Conservation (phyloP, 306 rosid species). For the Quercus glauca region DNA sequence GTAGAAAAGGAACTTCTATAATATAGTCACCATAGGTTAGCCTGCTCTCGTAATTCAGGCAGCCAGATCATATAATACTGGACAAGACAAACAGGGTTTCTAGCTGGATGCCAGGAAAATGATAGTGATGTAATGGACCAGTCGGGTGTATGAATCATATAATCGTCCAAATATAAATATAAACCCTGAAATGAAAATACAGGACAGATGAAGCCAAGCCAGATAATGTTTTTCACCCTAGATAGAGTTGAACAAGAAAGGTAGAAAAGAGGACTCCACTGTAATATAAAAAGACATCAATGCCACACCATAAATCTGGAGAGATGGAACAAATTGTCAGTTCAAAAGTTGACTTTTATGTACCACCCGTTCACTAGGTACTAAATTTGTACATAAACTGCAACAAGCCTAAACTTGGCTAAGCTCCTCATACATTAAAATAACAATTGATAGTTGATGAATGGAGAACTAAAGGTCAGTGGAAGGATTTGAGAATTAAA, state of each 20-base stretch:
- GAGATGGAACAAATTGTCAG: background rate
- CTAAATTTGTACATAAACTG: background rate
- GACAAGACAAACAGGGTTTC: background rate
- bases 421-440: background rate
- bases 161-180: background rate
- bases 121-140: background rate
- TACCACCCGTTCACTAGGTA: background rate
- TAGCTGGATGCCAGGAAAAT: background rate
- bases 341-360: background rate
- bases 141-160: background rate
- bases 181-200: background rate
- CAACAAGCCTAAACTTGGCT: background rate
- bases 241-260: background rate
- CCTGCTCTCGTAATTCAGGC: background rate
- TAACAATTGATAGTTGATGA: background rate
- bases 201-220: background rate
- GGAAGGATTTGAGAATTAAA: slow-evolving; percentile 10
- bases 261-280: background rate
- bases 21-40: background rate
- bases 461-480: background rate
- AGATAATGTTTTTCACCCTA: too few relatives aligned
- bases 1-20: background rate
- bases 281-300: background rate
- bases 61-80: background rate
- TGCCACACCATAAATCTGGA: background rate